Evolutionary conservation across 2,329 filamentous ascomycete species (phyloP).

Genomic region (Claviceps purpurea): DNA sequence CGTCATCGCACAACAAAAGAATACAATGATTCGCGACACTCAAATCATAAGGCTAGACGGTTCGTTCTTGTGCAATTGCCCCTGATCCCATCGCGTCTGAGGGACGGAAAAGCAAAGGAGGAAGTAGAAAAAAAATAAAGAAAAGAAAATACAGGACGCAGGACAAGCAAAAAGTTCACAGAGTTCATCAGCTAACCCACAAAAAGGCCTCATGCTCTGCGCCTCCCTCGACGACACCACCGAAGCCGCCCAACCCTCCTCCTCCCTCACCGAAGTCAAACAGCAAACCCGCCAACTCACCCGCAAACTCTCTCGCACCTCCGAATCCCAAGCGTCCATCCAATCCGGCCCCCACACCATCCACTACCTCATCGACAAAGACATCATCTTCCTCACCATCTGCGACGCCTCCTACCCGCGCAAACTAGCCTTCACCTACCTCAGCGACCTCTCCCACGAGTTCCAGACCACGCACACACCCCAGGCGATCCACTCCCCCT

Average conservation of each 20-base stretch:
- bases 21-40: slow-evolving; percentile 72
- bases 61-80: slow-evolving; percentile 22
- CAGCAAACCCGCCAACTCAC: slow-evolving; percentile 82
- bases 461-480: slow-evolving; percentile 76
- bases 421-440: slow-evolving; percentile 97
- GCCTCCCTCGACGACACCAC: slow-evolving; percentile 71
- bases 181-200: slow-evolving; percentile 8
- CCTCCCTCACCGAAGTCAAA: slow-evolving; percentile 73
- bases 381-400: slow-evolving; percentile 85
- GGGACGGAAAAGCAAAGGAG: too few species aligned
- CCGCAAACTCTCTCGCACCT: slow-evolving; percentile 74
- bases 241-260: slow-evolving; percentile 27
- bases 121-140: too few species aligned
- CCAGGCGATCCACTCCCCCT: slow-evolving; percentile 57
- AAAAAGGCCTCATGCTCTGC: slow-evolving; percentile 76
- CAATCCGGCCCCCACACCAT: slow-evolving; percentile 71
- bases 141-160: neutral
- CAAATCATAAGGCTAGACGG: slow-evolving; percentile 91
- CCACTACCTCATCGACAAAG: slow-evolving; percentile 77
- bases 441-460: slow-evolving; percentile 79
- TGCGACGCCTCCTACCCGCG: slow-evolving; percentile 89
- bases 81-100: neutral
- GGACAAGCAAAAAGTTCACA: neutral
- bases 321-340: slow-evolving; percentile 83
- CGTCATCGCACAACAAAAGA: neutral